These are phyloP conservation scores for Lactarius hatsudake DNA, from an alignment of 768 basidiomycete genomes.

Conservation along the genomic window DNA sequence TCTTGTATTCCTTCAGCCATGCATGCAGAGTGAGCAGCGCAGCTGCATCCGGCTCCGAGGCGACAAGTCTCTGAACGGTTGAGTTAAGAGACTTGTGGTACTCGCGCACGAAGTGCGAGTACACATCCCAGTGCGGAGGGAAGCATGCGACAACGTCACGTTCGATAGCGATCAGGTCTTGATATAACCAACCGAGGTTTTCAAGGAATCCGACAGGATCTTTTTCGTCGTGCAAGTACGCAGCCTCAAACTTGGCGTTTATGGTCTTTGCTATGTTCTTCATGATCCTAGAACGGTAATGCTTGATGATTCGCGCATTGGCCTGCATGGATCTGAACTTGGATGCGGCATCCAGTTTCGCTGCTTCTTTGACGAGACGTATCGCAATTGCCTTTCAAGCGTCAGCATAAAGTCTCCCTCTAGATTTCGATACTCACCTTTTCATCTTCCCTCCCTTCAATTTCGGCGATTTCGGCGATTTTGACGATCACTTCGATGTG, in stretches of 20 bases:
- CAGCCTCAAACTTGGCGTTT: conserved; percentile 63
- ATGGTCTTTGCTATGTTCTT: conserved; percentile 80
- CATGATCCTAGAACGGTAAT: conserved; percentile 87
- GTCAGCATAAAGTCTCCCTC: not conserved
- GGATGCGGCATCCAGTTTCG: conserved; percentile 87
- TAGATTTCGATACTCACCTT: conserved; percentile 52
- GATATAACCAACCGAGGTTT: conserved; percentile 84
- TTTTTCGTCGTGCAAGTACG: conserved; percentile 57
- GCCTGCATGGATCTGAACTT: conserved; percentile 94
- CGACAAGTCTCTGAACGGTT: conserved; percentile 66
- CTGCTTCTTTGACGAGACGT: conserved; percentile 89
- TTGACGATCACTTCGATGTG: conserved; percentile 86
- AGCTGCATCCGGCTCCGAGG: conserved; percentile 81
- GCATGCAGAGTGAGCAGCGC: conserved; percentile 81
- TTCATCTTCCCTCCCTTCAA: conserved; percentile 91
- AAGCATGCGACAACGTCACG: conserved; percentile 88
- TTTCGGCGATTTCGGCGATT: conserved; percentile 88
- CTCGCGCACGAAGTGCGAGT: conserved; percentile 75
- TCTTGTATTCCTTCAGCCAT: conserved; percentile 95
- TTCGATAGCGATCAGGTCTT: conserved; percentile 92
- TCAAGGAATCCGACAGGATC: conserved; percentile 75
- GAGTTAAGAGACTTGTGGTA: conserved; percentile 86
- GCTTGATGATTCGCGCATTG: conserved; percentile 88
- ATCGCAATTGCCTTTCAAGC: conserved; percentile 79
- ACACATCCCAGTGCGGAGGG: conserved; percentile 89